phyloP scores from a whole-genome alignment of 306 rosid genomes.

The Prinsepia uniflora region DNA sequence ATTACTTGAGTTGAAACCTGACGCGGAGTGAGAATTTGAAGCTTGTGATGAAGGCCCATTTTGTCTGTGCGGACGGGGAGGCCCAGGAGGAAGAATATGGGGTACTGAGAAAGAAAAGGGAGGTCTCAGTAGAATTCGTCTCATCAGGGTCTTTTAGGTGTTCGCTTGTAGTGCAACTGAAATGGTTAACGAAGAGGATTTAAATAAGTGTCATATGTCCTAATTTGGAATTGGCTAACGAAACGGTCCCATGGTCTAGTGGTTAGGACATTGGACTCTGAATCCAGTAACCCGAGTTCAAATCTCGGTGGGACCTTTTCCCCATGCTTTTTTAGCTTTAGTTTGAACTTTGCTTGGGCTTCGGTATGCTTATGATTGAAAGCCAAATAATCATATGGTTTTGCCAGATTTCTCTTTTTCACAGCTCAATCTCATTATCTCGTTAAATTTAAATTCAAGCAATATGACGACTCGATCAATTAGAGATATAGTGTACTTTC shows the following conservation, averaged over 20 bases:
- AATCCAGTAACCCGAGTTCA: slow-evolving; percentile 39
- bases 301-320: slow-evolving; percentile 44
- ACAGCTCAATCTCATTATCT: no score
- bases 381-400: no score
- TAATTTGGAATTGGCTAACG: no score
- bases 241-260: slow-evolving; percentile 35
- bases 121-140: slow-evolving; percentile 32
- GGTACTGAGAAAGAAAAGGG: slow-evolving; percentile 11
- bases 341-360: no score
- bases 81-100: slow-evolving; percentile 17
- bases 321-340: background rate
- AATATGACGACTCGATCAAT: no score
- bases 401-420: no score
- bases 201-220: background rate
- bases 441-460: no score
- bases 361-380: no score
- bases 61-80: slow-evolving; percentile 13
- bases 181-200: background rate
- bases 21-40: slow-evolving; percentile 13
- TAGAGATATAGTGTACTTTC: no score
- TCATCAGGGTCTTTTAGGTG: slow-evolving; percentile 39
- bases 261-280: slow-evolving; percentile 47
- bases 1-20: slow-evolving; percentile 20
- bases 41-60: slow-evolving; percentile 27
- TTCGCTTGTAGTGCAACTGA: no score